Evolutionary conservation across 768 basidiomycete species (phyloP), one percentile per base, ranked within the genome.

Genomic region (Omphalotus guepiniiformis): DNA sequence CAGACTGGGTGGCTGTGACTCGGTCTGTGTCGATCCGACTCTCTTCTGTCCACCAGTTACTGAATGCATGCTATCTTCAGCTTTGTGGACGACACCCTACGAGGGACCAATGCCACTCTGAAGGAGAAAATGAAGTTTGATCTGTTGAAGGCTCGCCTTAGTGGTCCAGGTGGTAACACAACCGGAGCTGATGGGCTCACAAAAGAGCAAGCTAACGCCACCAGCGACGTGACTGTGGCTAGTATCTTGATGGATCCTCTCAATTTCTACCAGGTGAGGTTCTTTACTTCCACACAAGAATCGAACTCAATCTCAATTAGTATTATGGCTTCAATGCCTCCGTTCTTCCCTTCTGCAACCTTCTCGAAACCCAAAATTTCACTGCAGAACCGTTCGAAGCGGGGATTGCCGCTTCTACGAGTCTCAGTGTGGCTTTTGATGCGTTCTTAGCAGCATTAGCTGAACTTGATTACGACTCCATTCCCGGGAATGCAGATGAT

Each of bases 1-100:
- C 73, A 1, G 75, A 77, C 62, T 77, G 74, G 74, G 69, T 73
- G 41, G 69, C 71, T 3, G 70, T 76, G 8, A 76, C 74, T 25
- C 58, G 58, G 56, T 64, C 46, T 16, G 56, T 54, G 42, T 12
- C 4, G n/a, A 27, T 18, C 3, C 12, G 21, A 19, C 39, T 8
- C 9, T 23, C 16, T 19, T 11, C 22, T 18, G n/a, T 15, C 7
- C 26, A 32, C 28, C 2, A 40, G 39, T 27, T 29, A 11, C 28
- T 25, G 16, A 18, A 42, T 4, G 4, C 28, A 23, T n/a, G 11
- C n/a, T 18, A 23, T 23, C 13, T 11, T 19, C 21, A 65, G 62
- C 51, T 63, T 64, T 49, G 70, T 72, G 6, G 72, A 73, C 49
- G 56, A 64, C 28, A 62, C 62, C 0, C 57, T 72, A 42, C 59